Base-by-base conservation (phyloP, 768 basidiomycete genomes). In the Strobilomyces confusus region DNA sequence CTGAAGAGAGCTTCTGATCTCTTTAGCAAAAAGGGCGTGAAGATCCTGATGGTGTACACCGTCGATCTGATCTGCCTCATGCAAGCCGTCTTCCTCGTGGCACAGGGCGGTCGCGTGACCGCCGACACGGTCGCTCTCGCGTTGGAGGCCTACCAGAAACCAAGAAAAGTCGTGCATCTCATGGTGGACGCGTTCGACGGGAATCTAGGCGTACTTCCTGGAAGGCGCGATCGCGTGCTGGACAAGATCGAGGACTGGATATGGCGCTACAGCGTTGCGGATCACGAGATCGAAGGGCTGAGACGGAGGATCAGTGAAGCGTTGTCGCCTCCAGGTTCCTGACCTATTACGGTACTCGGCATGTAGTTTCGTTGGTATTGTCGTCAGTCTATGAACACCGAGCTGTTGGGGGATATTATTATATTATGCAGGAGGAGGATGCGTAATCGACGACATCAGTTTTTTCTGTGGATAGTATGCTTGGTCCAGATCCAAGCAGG, bases 1-100 rank as follows among this genome's bases (percentile, higher is more conserved):
- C 34, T 37, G 9, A 56, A 44, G 3, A 15, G 1, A 13, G 14
- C 12, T 22, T 1, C 22, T 4, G 11, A 15, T 38, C 8, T 19
- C 2, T 38, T 19, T 38, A 7, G 19, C 20, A 36, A 15, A 4
- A 47, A 29, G 26, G 51, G 49, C 13, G 55, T 48, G 14, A 60
- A 53, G 17, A 29, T 58, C n/a, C 22, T 60, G 17, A 60, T 60
- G 45, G 48, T 32, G 22, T 58, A 47, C 41, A 52, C 58, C 23
- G 38, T 61, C 2, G 44, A 58, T 45, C n/a, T 60, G 32, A 53
- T 58, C 23, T 60, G 50, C n/a, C 33, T 52, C 55, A 61, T 60
- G 59, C 59, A 61, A 25, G 33, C 26, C 9, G 12, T 53, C 17
- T 60, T 51, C 29, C 22, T 52, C 33, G 5, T 61, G 15, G 36